Evolutionary conservation across 345 rosid species (phyloP), one percentile per base, ranked within the genome.

Genomic region (Melastoma malabathricum): DNA sequence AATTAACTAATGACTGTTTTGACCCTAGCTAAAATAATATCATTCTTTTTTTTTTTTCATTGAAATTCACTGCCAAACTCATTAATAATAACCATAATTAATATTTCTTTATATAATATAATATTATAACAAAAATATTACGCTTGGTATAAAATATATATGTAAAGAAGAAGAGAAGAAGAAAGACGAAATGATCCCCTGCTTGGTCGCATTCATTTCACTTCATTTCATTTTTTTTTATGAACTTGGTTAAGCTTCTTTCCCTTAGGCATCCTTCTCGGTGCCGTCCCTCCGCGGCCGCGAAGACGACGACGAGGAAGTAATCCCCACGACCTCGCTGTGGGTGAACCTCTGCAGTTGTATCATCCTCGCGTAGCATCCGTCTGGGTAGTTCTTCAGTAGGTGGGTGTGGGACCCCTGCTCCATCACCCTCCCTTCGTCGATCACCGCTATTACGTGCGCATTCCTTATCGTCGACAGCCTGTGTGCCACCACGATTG

Each of bases 281-380:
- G 78, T 83, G 9, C 75, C 89, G 31, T 83, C 95, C 55, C 74
- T 83, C 38, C 38, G 38, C 16, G 78, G 62, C 68, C 75, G 80
- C n/a, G 81, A 75, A 51, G 94, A 80, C 58, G 78, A 87, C 31
- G 95, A 84, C 29, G 95, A 87, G 46, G 93, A 74, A 8, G 84
- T 66, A 77, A 87, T 82, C 59, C 93, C 95, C 23, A 82, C 69
- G n/a, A 84, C 98, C 44, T 87, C 84, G 43, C 70, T 79, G 62
- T 82, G 82, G 15, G 88, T 81, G 68, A 92, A 92, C 70, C 98
- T 81, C 62, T 92, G 98, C 57, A 92, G 68, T 71, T 92, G 95
- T 64, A 82, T 84, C 98, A 92, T 92, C 55, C 98, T 50, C 15
- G 96, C 86, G 16, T 92, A 92, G 48, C 73, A 69, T 39, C 97